phyloP scores from a whole-genome alignment of 176 grass and related monocot genomes.

The Oryza punctata region DNA sequence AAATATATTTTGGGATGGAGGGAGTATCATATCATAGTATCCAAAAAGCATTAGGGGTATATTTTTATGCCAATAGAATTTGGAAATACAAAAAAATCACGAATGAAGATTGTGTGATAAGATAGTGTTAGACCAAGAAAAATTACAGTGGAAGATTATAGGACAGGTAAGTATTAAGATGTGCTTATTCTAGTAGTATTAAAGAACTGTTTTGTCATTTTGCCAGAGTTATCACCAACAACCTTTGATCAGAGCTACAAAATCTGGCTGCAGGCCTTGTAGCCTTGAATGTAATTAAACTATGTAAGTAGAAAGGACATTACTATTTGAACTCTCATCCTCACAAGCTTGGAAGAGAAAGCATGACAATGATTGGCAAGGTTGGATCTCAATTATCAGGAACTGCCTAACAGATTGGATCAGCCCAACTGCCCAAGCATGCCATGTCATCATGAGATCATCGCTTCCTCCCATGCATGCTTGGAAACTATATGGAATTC shows the following conservation, averaged over 20 bases:
- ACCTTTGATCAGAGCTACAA: not conserved
- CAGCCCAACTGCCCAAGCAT: constrained; percentile 2
- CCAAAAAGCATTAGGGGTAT: not conserved
- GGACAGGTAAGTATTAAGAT: not conserved
- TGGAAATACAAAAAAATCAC: not conserved
- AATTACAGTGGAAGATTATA: not conserved
- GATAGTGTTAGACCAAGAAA: not conserved
- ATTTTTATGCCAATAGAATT: not conserved
- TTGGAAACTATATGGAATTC: not conserved
- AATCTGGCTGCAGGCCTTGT: not conserved
- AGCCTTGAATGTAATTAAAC: not conserved
- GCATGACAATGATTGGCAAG: not conserved
- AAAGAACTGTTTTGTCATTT: constrained; percentile 4
- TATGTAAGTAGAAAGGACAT: constrained; percentile 1
- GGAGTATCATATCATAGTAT: not conserved
- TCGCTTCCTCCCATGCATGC: not conserved
- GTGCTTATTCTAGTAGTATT: not conserved
- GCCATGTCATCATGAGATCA: not conserved
- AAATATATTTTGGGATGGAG: no score
- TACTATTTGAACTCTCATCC: not conserved
- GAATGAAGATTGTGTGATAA: not conserved
- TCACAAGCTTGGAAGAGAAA: not conserved
- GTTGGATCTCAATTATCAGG: not conserved
- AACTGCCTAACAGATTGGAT: not conserved
- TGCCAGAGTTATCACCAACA: not conserved